These are phyloP conservation scores for Agapanthus africanus DNA, from an alignment of 106 monocot genomes.

Conservation along the genomic window DNA sequence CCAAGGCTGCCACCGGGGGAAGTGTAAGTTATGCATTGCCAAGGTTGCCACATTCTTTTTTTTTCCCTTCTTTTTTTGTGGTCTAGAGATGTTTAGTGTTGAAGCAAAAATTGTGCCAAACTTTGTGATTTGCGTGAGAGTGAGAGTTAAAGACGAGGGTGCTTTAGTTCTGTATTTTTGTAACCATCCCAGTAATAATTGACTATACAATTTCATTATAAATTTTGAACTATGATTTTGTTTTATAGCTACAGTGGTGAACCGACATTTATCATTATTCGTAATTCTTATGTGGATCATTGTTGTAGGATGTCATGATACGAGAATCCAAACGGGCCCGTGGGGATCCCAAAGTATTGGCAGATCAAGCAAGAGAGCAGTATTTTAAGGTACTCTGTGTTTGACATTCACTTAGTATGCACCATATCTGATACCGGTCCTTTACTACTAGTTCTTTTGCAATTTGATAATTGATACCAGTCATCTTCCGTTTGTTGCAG, in stretches of 20 bases:
- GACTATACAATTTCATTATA: no score
- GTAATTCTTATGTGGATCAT: background rate
- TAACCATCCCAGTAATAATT: no score
- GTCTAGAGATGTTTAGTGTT: no score
- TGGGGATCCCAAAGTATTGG: constrained; percentile 69
- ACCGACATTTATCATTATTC: background rate
- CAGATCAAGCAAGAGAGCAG: constrained; percentile 47
- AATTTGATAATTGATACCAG: no score
- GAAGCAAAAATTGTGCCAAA: no score
- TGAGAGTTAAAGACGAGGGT: no score
- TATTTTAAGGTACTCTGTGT: constrained; percentile 54
- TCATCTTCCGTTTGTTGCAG: constrained; percentile 62
- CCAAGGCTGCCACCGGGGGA: constrained; percentile 73
- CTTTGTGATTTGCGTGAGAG: no score
- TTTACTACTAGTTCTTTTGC: background rate
- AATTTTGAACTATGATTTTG: no score
- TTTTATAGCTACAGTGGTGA: background rate
- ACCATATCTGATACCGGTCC: background rate
- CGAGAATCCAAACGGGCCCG: constrained; percentile 52
- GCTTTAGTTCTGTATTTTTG: no score
- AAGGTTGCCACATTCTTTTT: no score
- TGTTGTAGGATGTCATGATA: constrained; percentile 72
- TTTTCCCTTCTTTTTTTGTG: no score
- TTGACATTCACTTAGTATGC: background rate
- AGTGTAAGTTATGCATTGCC: constrained; percentile 45